Conservation (phyloP, 495 filamentous ascomycete species). For the Aspergillus panamensis region DNA sequence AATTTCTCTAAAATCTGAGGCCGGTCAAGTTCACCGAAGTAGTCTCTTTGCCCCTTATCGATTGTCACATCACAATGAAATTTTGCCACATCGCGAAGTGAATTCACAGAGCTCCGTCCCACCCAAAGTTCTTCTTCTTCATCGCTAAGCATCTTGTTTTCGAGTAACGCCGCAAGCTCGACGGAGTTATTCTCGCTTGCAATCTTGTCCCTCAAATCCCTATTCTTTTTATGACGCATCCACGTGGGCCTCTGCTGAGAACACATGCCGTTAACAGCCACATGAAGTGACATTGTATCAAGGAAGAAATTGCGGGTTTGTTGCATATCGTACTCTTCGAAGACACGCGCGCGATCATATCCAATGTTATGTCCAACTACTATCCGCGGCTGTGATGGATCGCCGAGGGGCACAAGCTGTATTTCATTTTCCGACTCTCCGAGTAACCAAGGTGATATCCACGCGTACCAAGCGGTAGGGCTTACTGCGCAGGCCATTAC, state of each 20-base stretch:
- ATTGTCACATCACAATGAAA: conserved; percentile 92
- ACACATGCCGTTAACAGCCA: conserved; percentile 98
- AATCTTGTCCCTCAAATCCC: conserved; percentile 78
- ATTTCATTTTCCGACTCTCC: conserved; percentile 70
- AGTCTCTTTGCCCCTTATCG: conserved; percentile 82
- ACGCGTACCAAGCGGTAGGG: conserved; percentile 89
- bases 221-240: conserved; percentile 91
- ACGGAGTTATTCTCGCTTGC: conserved; percentile 63
- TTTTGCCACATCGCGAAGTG: conserved; percentile 89
- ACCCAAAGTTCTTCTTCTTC: conserved; percentile 96
- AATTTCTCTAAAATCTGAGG: conserved; percentile 63
- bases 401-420: conserved; percentile 84
- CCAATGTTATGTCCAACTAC: conserved; percentile 95
- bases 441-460: conserved; percentile 94
- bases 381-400: conserved; percentile 63
- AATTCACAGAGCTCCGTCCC: conserved; percentile 89
- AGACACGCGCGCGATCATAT: conserved; percentile 83
- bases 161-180: conserved; percentile 69
- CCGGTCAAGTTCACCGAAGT: conserved; percentile 79
- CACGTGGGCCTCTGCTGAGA: conserved; percentile 92
- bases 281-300: conserved; percentile 98
- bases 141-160: conserved; percentile 61
- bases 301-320: conserved; percentile 85
- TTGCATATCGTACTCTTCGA: conserved; percentile 82
- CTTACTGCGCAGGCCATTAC: conserved; percentile 95